These are phyloP conservation scores for Thelonectria olida DNA, from an alignment of 2,329 filamentous ascomycete genomes.

Conservation along the genomic window DNA sequence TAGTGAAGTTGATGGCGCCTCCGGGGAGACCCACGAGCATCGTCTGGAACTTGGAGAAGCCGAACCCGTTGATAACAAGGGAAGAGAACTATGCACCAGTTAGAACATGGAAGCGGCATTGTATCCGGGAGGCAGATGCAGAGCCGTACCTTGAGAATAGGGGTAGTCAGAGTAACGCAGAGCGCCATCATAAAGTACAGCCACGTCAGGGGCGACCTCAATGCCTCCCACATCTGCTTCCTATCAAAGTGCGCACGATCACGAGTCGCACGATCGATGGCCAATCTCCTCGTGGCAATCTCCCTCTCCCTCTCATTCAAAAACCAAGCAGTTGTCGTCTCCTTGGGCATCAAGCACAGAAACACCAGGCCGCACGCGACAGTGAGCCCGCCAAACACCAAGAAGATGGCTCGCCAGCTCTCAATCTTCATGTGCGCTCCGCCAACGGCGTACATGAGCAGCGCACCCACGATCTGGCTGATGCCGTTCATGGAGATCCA, in stretches of 20 bases:
- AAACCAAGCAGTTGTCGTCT: conserved; percentile 30
- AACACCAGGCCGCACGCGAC: conserved; percentile 20
- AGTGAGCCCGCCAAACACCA: conserved; percentile 30
- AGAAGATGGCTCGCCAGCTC: conserved; percentile 31
- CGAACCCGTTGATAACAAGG: conserved; percentile 18
- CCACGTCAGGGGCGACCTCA: conserved; percentile 27
- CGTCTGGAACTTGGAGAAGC: conserved; percentile 22
- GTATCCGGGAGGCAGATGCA: background rate
- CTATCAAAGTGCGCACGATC: conserved; percentile 27
- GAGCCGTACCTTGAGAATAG: conserved; percentile 33
- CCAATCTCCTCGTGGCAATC: conserved; percentile 23
- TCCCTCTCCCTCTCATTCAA: conserved; percentile 29
- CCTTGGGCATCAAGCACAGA: conserved; percentile 21
- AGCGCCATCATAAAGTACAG: conserved; percentile 31
- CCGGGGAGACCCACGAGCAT: conserved; percentile 24
- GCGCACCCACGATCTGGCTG: conserved; percentile 39
- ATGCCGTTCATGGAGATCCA: conserved; percentile 45
- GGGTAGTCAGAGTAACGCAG: conserved; percentile 31
- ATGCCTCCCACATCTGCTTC: conserved; percentile 32
- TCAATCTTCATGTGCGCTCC: conserved; percentile 18
- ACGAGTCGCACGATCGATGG: conserved; percentile 26
- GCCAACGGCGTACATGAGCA: conserved; percentile 43
- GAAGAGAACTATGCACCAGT: conserved; percentile 13
- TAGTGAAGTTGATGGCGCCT: conserved; percentile 28
- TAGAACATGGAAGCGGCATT: too few relatives aligned